A percentile compares a stretch with the other conserved stretches of the same genome.
These are phyloP conservation scores for Orbilia quercus DNA, from an alignment of 2,329 filamentous ascomycete genomes.

Conservation along the genomic window DNA sequence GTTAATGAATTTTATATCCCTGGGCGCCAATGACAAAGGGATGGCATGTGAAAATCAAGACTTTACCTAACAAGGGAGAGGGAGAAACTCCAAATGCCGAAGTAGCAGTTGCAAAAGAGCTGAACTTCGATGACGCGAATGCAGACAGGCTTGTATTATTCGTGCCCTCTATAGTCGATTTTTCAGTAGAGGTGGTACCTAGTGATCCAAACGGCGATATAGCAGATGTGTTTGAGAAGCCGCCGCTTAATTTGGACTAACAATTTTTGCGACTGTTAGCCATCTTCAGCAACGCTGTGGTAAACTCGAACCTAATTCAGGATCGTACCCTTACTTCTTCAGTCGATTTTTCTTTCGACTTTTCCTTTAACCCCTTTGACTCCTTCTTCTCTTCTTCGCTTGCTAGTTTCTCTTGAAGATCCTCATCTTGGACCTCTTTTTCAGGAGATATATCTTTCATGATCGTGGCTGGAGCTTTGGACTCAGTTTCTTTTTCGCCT, in stretches of 20 bases:
- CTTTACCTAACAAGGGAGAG: constrained; percentile 33
- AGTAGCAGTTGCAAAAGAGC: constrained; percentile 30
- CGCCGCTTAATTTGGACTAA: constrained; percentile 14
- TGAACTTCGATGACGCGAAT: constrained; percentile 43
- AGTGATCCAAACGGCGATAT: constrained; percentile 46
- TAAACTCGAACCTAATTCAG: too few relatives aligned
- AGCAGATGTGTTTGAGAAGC: constrained; percentile 50
- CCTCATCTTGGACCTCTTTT: neutral
- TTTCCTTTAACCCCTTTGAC: constrained; percentile 9
- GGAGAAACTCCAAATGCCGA: constrained; percentile 47
- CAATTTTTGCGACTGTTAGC: neutral
- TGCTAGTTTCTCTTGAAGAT: constrained; percentile 9
- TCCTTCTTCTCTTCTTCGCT: neutral
- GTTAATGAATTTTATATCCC: neutral
- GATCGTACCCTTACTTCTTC: constrained; percentile 28
- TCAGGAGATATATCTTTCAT: neutral
- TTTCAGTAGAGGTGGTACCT: constrained; percentile 8
- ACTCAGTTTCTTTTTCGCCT: constrained; percentile 1
- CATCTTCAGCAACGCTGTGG: neutral
- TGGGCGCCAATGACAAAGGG: neutral
- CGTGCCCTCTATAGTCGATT: neutral
- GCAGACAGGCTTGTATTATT: constrained; percentile 5
- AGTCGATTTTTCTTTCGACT: constrained; percentile 4
- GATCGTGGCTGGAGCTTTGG: neutral
- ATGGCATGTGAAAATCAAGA: neutral